These are phyloP conservation scores for Yamadazyma sp. DNA, from an alignment of 1,139 yeast species.

Conservation along the genomic window DNA sequence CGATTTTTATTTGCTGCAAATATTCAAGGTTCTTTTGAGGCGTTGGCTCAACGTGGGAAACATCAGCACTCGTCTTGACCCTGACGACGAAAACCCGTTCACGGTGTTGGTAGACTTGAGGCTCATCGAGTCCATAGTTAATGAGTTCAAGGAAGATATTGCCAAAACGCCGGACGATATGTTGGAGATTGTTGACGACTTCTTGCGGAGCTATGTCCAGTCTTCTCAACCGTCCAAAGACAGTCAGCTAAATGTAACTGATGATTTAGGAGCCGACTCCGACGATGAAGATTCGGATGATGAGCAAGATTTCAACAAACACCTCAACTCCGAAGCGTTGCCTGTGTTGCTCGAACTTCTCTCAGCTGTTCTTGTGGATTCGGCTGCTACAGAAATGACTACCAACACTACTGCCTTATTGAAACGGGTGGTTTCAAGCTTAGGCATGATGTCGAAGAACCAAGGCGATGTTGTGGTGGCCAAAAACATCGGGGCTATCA, in stretches of 20 bases:
- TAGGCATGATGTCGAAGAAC: constrained; percentile 20
- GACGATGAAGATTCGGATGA: constrained; percentile 44
- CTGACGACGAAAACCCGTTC: constrained; percentile 48
- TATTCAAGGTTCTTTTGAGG: constrained; percentile 55
- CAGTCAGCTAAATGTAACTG: constrained; percentile 1
- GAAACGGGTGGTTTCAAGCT: constrained; percentile 23
- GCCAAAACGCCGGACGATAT: constrained; percentile 64
- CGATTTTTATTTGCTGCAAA: constrained; percentile 39
- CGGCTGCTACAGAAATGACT: constrained; percentile 28
- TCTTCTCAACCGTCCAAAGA: background rate
- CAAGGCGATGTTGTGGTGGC: constrained; percentile 1
- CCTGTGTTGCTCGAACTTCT: constrained; percentile 51
- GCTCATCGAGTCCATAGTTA: constrained; percentile 62
- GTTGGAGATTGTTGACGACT: constrained; percentile 52
- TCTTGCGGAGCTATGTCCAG: constrained; percentile 19
- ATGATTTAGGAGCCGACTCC: too few relatives aligned
- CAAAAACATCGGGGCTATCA: constrained; percentile 18
- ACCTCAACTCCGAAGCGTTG: constrained; percentile 22
- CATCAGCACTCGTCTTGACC: constrained; percentile 15
- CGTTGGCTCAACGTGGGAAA: constrained; percentile 51
- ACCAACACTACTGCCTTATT: constrained; percentile 23
- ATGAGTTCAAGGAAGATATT: constrained; percentile 58
- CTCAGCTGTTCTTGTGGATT: constrained; percentile 53
- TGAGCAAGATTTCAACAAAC: constrained; percentile 30
- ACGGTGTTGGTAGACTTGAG: constrained; percentile 60